phyloP scores from a whole-genome alignment of 371 early-diverging fungal genomes.

The Mucor mucedo region DNA sequence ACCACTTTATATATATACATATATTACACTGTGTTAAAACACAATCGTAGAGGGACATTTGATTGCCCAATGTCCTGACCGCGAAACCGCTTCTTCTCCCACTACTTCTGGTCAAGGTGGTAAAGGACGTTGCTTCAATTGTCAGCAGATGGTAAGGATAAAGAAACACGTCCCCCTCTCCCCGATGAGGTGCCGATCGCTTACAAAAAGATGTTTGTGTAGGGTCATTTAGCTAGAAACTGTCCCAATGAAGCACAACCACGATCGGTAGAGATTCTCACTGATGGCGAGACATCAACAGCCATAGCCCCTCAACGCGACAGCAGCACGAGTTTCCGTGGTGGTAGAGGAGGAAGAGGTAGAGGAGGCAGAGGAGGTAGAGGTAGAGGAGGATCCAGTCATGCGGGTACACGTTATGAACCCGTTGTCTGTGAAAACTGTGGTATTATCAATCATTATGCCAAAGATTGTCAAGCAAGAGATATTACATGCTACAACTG shows the following conservation, averaged over 20 bases:
- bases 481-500: constrained; percentile 65
- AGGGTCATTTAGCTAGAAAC: constrained; percentile 70
- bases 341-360: background rate
- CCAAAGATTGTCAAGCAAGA: constrained; percentile 67
- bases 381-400: background rate
- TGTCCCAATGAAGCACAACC: constrained; percentile 49
- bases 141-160: constrained; percentile 57
- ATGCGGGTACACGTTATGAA: constrained; percentile 8
- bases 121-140: constrained; percentile 53
- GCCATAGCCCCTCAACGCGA: background rate
- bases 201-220: constrained; percentile 10
- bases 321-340: background rate
- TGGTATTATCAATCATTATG: constrained; percentile 63
- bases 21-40: background rate
- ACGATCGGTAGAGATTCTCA: constrained; percentile 1
- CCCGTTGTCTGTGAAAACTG: constrained; percentile 65
- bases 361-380: background rate
- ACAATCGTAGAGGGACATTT: constrained; percentile 60
- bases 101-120: constrained; percentile 8
- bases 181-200: too few species aligned
- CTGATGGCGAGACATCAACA: background rate
- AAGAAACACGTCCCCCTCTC: too few species aligned
- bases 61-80: constrained; percentile 60
- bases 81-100: constrained; percentile 14
- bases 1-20: too few species aligned